Base-by-base conservation (phyloP, 352 stramenopile species). In the Globisporangium acanthophoron region DNA sequence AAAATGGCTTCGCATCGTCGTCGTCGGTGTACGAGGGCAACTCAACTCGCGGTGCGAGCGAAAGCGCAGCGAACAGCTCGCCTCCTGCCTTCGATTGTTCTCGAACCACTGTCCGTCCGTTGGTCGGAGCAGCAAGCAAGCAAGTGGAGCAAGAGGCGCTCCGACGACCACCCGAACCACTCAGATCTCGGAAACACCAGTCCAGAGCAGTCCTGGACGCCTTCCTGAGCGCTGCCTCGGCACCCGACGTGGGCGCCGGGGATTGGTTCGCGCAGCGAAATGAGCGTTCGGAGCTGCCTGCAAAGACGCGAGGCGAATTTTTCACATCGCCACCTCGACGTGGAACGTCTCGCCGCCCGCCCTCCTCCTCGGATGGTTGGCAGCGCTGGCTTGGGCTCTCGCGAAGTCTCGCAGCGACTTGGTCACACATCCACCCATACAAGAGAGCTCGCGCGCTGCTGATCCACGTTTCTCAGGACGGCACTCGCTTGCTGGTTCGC, bases 261-360 rank as follows among this genome's bases (percentile, higher is more conserved):
- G 50, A 55, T 55, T 55, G 50, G 50, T 33, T 55, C 50, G 50
- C 11, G 33, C 50, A n/a, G 31, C 50, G 50, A 55, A 55, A 55
- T 46, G 50, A 46, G 21, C 33, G n/a, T n/a, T 45, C 43, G 50
- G 50, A 55, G 18, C 33, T 27, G 50, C 18, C 31, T 5, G 37
- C 37, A 37, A 11, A 37, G 33, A 37, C 18, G 37, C 18, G 37
- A 18, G 11, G 37, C 37, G 37, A 18, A 18, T 18, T 43, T 43
- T 43, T 18, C 13, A 18, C 37, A 43, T 43, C 37, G 37, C 37
- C 37, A 43, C 37, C 37, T 43, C 37, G 37, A 43, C 24, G 24
- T 27, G 24, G 24, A 12, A 18, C 12, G 35, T 41, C 35, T 16
- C 35, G 35, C 11, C 33, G 35, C 35, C 24, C 35, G 35, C 12